A percentile compares a stretch with the other conserved stretches of the same genome.
Evolutionary conservation across 257 asterid genomes (phyloP).

Genomic region (Fraxinus anomala): DNA sequence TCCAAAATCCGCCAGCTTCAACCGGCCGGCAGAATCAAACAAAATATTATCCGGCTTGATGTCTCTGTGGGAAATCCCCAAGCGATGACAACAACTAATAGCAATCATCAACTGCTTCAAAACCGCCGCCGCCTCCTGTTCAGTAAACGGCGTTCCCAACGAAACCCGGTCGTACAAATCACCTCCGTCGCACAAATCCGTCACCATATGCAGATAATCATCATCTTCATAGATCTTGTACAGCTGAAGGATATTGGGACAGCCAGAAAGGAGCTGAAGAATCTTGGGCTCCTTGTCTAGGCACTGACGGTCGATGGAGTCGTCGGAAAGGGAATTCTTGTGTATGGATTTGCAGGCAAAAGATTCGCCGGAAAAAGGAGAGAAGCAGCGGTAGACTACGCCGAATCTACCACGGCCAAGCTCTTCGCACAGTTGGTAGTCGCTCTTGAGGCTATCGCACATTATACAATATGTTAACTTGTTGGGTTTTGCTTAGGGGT

Average conservation of each 20-base stretch:
- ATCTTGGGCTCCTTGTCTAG: constrained; percentile 68
- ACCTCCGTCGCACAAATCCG: constrained; percentile 79
- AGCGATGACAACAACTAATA: constrained; percentile 58
- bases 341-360: constrained; percentile 76
- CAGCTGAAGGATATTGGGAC: constrained; percentile 60
- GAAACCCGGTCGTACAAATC: constrained; percentile 66
- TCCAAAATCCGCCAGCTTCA: constrained; percentile 83
- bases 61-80: constrained; percentile 78
- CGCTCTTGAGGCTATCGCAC: constrained; percentile 59
- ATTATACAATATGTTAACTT: constrained; percentile 30
- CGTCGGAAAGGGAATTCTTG: constrained; percentile 57
- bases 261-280: constrained; percentile 53
- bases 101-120: constrained; percentile 53
- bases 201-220: constrained; percentile 61
- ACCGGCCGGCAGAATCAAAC: constrained; percentile 57
- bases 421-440: constrained; percentile 75
- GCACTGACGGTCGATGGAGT: constrained; percentile 70
- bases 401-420: constrained; percentile 95
- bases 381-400: constrained; percentile 74
- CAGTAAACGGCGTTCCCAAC: constrained; percentile 44
- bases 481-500: constrained; percentile 9
- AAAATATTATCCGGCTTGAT: constrained; percentile 81
- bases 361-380: constrained; percentile 24
- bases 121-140: constrained; percentile 45
- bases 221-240: constrained; percentile 80